Conservation (phyloP, 106 monocot genomes). For the Amphibolis antarctica region DNA sequence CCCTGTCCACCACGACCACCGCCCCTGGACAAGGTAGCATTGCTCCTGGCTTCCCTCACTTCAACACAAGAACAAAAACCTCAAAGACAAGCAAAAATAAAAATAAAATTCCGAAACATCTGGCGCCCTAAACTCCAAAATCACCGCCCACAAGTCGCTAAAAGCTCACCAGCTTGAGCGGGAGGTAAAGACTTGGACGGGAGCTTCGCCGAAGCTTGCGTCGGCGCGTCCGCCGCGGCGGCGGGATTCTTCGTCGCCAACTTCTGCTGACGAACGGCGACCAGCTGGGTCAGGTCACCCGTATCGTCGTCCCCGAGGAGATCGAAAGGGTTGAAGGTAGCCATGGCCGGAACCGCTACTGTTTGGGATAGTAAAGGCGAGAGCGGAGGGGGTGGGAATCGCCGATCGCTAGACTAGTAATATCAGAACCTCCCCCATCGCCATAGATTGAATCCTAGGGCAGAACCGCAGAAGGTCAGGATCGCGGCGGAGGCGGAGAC, state of each 20-base stretch:
- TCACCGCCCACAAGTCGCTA: not conserved
- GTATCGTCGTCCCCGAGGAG: slow-evolving; percentile 46
- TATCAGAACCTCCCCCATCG: too few relatives aligned
- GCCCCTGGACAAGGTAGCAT: slow-evolving; percentile 17
- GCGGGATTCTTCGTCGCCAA: slow-evolving; percentile 17
- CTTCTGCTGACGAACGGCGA: slow-evolving; percentile 45
- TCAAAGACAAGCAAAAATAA: not conserved
- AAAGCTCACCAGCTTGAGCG: slow-evolving; percentile 30
- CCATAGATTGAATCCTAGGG: too few relatives aligned
- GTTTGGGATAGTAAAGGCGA: not conserved
- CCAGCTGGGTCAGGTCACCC: slow-evolving; percentile 41
- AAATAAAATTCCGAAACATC: not conserved
- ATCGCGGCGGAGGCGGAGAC: too few relatives aligned
- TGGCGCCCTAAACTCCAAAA: not conserved
- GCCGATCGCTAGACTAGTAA: too few relatives aligned
- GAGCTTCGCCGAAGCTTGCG: slow-evolving; percentile 40
- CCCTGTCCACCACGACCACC: slow-evolving; percentile 30
- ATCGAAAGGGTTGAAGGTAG: slow-evolving; percentile 40
- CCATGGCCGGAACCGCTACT: slow-evolving; percentile 10
- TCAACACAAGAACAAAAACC: slow-evolving; percentile 1
- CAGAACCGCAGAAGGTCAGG: too few relatives aligned
- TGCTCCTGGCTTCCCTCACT: slow-evolving; percentile 37
- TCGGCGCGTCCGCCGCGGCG: slow-evolving; percentile 9
- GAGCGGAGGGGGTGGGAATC: not conserved
- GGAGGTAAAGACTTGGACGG: slow-evolving; percentile 53